Evolutionary conservation across 352 stramenopile species (phyloP).

Genomic region (Phytopythium litorale): DNA sequence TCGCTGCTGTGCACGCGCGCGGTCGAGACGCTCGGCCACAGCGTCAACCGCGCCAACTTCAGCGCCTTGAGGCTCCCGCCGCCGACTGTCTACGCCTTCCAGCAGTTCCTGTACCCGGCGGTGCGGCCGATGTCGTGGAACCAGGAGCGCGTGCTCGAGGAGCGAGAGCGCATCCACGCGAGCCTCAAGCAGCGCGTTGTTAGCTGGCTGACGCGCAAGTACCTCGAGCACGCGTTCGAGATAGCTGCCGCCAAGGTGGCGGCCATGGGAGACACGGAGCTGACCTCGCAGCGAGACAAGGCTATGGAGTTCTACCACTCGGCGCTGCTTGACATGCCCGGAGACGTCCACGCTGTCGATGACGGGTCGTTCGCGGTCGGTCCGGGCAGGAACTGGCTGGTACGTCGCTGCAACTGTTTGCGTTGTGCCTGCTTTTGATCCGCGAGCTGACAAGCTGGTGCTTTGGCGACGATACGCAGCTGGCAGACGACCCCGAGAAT

Average conservation of each 20-base stretch:
- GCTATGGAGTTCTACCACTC: slow-evolving; percentile 64
- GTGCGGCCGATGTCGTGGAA: slow-evolving; percentile 39
- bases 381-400: slow-evolving; percentile 48
- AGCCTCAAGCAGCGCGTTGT: not conserved
- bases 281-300: slow-evolving; percentile 45
- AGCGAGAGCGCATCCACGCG: not conserved
- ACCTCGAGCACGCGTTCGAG: slow-evolving; percentile 27
- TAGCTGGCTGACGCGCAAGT: not conserved
- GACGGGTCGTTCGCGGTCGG: slow-evolving; percentile 35
- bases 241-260: slow-evolving; percentile 38
- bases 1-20: slow-evolving; percentile 31
- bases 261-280: slow-evolving; percentile 26
- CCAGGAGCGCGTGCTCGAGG: not conserved
- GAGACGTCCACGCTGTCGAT: slow-evolving; percentile 16
- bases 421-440: not conserved
- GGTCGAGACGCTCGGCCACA: slow-evolving; percentile 30
- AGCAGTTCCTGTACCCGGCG: slow-evolving; percentile 34
- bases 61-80: slow-evolving; percentile 26
- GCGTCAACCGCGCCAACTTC: slow-evolving; percentile 31
- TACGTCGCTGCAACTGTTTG: slow-evolving; percentile 13
- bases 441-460: not conserved
- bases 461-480: slow-evolving; percentile 10
- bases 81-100: slow-evolving; percentile 46
- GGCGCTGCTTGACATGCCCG: slow-evolving; percentile 30
- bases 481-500: slow-evolving; percentile 33